A percentile compares a stretch with the other conserved stretches of the same genome.
phyloP scores from a whole-genome alignment of 805 yeast species.

The Saccharomycopsis schoenii region DNA sequence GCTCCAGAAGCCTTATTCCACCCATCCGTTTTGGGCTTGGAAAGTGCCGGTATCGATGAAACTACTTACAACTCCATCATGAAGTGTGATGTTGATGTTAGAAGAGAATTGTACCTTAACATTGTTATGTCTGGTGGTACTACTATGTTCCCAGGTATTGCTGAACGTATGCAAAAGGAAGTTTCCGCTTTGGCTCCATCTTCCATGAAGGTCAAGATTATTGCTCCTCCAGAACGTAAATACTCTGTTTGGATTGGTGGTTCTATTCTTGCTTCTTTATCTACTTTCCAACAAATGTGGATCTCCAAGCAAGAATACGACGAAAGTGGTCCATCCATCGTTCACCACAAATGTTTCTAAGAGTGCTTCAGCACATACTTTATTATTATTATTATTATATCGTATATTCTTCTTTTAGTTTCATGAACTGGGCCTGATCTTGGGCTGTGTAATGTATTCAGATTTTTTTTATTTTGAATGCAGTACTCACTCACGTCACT shows the following conservation, averaged over 20 bases:
- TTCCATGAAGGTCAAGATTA: constrained; percentile 98
- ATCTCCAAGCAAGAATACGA: constrained; percentile 99
- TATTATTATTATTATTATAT: neutral
- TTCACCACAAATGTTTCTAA: constrained; percentile 92
- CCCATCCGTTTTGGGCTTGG: constrained; percentile 56
- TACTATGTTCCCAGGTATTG: constrained; percentile 99
- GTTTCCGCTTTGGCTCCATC: constrained; percentile 99
- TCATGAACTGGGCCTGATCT: neutral
- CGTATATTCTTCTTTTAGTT: neutral
- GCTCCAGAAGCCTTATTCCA: constrained; percentile 99
- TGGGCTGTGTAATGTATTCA: neutral
- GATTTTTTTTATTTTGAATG: too few species aligned
- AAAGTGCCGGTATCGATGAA: constrained; percentile 99
- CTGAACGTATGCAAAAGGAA: constrained; percentile 99
- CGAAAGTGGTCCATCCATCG: constrained; percentile 99
- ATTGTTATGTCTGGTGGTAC: constrained; percentile 99
- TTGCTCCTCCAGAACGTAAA: constrained; percentile 99
- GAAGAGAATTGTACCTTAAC: constrained; percentile 98
- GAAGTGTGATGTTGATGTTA: constrained; percentile 98
- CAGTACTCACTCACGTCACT: neutral
- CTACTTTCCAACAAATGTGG: constrained; percentile 99
- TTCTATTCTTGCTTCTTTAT: constrained; percentile 95
- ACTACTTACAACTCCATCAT: constrained; percentile 90
- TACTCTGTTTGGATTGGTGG: constrained; percentile 99
- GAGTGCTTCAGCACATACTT: constrained; percentile 12